These are phyloP conservation scores for Auricularia sp. DNA, from an alignment of 768 basidiomycete genomes.

Conservation along the genomic window DNA sequence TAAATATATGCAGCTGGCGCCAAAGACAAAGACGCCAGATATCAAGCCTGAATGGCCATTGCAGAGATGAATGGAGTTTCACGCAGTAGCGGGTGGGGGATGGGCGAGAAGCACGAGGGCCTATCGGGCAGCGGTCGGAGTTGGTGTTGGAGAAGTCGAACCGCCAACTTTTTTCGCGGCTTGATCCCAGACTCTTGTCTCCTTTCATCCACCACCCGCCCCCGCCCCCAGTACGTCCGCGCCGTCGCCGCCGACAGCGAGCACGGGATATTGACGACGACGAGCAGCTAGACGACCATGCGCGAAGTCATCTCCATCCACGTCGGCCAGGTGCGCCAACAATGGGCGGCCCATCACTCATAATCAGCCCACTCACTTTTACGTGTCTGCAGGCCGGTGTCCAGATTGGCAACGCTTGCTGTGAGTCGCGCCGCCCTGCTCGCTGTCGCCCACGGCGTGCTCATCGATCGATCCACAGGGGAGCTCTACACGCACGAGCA, in stretches of 20 bases:
- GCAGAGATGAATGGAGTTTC: too few species aligned
- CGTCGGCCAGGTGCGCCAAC: constrained; percentile 69
- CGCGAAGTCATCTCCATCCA: constrained; percentile 97
- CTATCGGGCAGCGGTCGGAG: too few species aligned
- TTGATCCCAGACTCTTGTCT: constrained; percentile 1
- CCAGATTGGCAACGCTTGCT: constrained; percentile 87
- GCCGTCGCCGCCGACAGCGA: not conserved
- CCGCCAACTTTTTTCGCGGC: not conserved
- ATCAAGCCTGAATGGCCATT: too few species aligned
- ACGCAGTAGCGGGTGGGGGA: too few species aligned
- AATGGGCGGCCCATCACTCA: not conserved
- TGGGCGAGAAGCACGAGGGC: too few species aligned
- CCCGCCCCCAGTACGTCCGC: not conserved
- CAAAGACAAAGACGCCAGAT: too few species aligned
- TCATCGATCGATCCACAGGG: constrained; percentile 42
- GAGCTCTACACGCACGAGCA: constrained; percentile 99
- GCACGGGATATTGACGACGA: not conserved
- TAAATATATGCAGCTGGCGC: too few species aligned
- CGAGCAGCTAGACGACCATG: constrained; percentile 32
- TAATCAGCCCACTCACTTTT: not conserved
- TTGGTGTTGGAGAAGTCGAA: not conserved
- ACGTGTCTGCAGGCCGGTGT: constrained; percentile 10
- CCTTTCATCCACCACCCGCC: not conserved
- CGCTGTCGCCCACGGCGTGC: constrained; percentile 25
- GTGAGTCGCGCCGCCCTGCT: constrained; percentile 43